Conservation (phyloP, 2,329 filamentous ascomycete genomes). For the Sordariomycetes sp. region DNA sequence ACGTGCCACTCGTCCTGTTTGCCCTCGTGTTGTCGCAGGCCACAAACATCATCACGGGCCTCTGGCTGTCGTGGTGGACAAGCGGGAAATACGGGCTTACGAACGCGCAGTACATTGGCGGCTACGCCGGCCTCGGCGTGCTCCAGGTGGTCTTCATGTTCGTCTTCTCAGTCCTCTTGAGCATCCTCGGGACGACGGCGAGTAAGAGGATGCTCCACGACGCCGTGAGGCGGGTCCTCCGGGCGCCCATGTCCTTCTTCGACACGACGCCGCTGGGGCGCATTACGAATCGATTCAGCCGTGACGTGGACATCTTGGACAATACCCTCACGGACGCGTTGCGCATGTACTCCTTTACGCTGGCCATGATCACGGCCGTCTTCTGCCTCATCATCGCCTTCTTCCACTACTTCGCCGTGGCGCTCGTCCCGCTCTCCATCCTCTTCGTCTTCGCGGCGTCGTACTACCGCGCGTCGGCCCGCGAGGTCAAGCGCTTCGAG, state of each 20-base stretch:
- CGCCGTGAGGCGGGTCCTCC: slow-evolving; percentile 65
- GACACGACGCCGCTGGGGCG: slow-evolving; percentile 91
- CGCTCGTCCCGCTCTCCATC: slow-evolving; percentile 50
- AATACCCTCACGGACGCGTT: slow-evolving; percentile 81
- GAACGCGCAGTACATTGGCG: slow-evolving; percentile 58
- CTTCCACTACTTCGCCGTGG: slow-evolving; percentile 73
- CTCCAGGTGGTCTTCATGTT: slow-evolving; percentile 67
- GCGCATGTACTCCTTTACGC: slow-evolving; percentile 81
- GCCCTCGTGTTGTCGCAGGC: slow-evolving; percentile 63
- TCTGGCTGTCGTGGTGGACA: slow-evolving; percentile 95
- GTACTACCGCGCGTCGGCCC: slow-evolving; percentile 83
- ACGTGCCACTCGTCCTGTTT: slow-evolving; percentile 48
- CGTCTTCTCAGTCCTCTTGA: slow-evolving; percentile 63
- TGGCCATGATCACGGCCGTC: slow-evolving; percentile 70
- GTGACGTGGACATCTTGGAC: slow-evolving; percentile 95
- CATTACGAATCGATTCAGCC: slow-evolving; percentile 92
- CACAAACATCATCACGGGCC: slow-evolving; percentile 72
- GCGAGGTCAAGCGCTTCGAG: slow-evolving; percentile 91
- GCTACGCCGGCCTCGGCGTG: slow-evolving; percentile 58
- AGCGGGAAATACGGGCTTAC: slow-evolving; percentile 59
- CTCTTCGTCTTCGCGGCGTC: slow-evolving; percentile 71
- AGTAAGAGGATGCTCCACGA: slow-evolving; percentile 71
- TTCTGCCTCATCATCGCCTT: slow-evolving; percentile 89
- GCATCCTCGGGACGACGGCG: slow-evolving; percentile 66
- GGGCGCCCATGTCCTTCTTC: slow-evolving; percentile 79